Evolutionary conservation across 768 basidiomycete genomes (phyloP).

Genomic region (Amanita jacksonii): DNA sequence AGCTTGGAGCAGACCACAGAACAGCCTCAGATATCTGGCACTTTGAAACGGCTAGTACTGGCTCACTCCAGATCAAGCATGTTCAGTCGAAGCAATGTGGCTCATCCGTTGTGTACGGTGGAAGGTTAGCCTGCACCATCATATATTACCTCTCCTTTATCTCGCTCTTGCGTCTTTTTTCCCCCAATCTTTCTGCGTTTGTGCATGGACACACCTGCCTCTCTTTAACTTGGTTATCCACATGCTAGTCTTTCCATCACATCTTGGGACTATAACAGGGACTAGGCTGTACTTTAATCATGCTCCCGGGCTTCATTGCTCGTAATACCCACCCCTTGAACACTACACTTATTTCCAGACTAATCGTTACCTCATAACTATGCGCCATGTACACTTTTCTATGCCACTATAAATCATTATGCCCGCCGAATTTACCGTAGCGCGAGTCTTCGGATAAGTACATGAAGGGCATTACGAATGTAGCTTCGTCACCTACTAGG

Average conservation of each 20-base stretch:
- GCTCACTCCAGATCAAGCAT: slow-evolving; percentile 8
- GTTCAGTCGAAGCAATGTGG: slow-evolving; percentile 4
- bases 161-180: slow-evolving; percentile 8
- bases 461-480: too few species aligned
- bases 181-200: background rate
- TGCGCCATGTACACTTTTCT: slow-evolving; percentile 6
- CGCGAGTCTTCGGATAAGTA: too few species aligned
- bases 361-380: slow-evolving; percentile 5
- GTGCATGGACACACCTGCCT: slow-evolving; percentile 10
- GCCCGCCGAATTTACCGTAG: background rate
- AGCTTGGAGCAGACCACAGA: slow-evolving; percentile 2
- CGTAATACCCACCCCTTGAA: background rate
- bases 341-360: background rate
- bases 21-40: slow-evolving; percentile 2
- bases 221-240: slow-evolving; percentile 5
- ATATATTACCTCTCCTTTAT: background rate
- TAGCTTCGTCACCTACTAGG: too few species aligned
- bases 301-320: background rate
- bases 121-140: background rate
- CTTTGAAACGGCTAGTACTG: slow-evolving; percentile 8
- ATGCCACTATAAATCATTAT: slow-evolving; percentile 6
- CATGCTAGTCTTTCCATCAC: slow-evolving; percentile 7
- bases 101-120: background rate
- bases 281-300: background rate
- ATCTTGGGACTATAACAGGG: slow-evolving; percentile 3